phyloP scores from a whole-genome alignment of 129 eudicot genomes.

The Saussurea involucrata region DNA sequence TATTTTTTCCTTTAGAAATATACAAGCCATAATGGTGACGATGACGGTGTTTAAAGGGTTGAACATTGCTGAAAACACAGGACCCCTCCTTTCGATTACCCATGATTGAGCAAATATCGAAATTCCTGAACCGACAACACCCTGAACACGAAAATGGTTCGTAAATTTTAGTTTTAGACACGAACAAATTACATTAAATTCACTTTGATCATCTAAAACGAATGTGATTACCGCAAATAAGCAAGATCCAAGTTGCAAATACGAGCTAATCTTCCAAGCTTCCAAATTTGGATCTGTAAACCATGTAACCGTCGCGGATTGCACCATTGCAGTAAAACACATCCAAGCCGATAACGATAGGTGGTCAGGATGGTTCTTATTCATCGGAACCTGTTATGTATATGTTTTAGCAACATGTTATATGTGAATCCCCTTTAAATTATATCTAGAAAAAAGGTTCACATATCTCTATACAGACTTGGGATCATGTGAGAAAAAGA shows the following conservation, averaged over 20 bases:
- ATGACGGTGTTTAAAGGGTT: constrained; percentile 70
- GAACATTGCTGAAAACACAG: constrained; percentile 86
- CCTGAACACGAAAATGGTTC: constrained; percentile 29
- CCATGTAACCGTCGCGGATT: constrained; percentile 50
- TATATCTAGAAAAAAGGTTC: neutral
- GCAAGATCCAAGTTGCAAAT: constrained; percentile 48
- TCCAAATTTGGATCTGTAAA: constrained; percentile 49
- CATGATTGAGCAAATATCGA: constrained; percentile 83
- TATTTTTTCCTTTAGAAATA: constrained; percentile 55
- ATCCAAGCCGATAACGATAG: constrained; percentile 74
- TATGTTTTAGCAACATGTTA: neutral
- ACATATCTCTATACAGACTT: neutral
- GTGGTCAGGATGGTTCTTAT: constrained; percentile 60
- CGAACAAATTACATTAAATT: neutral
- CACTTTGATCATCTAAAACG: neutral
- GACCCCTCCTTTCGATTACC: constrained; percentile 71
- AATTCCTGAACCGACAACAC: constrained; percentile 58
- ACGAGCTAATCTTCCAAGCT: constrained; percentile 60
- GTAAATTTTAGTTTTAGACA: neutral
- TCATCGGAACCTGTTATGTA: constrained; percentile 56
- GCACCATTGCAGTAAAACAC: constrained; percentile 59
- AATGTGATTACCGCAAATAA: constrained; percentile 51
- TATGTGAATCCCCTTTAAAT: neutral
- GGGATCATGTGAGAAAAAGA: no score
- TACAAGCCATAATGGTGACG: constrained; percentile 59